These are phyloP conservation scores for Petrea volubilis DNA, from an alignment of 257 asterid genomes.

Conservation along the genomic window DNA sequence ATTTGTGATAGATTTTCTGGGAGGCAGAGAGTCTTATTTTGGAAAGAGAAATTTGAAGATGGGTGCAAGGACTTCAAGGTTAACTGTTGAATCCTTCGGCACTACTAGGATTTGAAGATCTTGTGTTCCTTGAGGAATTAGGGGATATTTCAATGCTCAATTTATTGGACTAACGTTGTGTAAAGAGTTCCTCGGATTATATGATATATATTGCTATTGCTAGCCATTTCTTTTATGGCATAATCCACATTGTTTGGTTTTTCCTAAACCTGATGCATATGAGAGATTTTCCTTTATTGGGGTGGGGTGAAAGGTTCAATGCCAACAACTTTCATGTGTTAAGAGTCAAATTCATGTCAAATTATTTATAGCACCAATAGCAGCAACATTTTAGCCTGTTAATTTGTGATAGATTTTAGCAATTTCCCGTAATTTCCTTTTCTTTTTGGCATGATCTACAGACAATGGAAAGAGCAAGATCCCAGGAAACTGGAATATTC, in stretches of 20 bases:
- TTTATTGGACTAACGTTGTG: conserved; percentile 7
- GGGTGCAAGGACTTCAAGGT: not conserved
- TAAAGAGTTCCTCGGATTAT: not conserved
- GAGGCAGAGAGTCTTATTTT: conserved; percentile 8
- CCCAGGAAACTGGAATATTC: conserved; percentile 78
- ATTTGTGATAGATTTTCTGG: conserved; percentile 21
- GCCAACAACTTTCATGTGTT: no score
- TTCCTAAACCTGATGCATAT: no score
- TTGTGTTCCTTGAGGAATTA: conserved; percentile 20
- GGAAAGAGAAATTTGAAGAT: conserved; percentile 1
- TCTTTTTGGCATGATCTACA: conserved; percentile 34
- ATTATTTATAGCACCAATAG: no score
- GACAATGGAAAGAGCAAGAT: conserved; percentile 96
- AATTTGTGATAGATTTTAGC: conserved; percentile 21
- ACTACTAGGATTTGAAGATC: conserved; percentile 2
- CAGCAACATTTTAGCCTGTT: no score
- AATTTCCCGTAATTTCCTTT: no score
- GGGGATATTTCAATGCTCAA: not conserved
- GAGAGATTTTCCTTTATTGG: no score
- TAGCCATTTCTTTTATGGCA: conserved; percentile 5
- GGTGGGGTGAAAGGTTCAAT: no score
- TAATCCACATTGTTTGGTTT: no score
- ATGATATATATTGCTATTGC: conserved; percentile 14
- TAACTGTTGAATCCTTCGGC: not conserved
- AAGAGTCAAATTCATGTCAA: no score